These are phyloP conservation scores for Noccaea bulbosa DNA, from an alignment of 345 rosid genomes.

Conservation along the genomic window DNA sequence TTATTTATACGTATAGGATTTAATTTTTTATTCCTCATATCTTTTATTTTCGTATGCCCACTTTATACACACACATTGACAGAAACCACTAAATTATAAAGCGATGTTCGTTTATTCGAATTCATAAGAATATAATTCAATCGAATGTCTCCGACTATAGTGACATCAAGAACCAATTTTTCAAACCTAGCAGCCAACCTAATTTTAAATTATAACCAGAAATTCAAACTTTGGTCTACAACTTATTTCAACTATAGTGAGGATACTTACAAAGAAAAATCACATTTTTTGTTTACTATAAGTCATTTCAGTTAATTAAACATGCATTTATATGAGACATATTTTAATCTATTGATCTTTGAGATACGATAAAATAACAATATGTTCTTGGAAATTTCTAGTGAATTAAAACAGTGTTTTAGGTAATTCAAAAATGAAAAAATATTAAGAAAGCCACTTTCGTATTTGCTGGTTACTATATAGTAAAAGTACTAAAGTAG, in stretches of 20 bases:
- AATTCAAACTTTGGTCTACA: conserved; percentile 27
- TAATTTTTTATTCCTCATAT: not conserved
- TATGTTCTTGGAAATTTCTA: conserved; percentile 3
- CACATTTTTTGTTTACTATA: not conserved
- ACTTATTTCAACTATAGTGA: conserved; percentile 14
- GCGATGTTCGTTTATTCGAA: not conserved
- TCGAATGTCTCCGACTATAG: conserved; percentile 12
- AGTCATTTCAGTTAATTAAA: not conserved
- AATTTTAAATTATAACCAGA: not conserved
- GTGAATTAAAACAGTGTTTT: not conserved
- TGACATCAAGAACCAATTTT: conserved; percentile 14
- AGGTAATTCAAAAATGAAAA: not conserved
- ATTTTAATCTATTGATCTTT: not conserved
- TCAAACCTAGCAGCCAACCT: conserved; percentile 27
- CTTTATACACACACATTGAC: not conserved
- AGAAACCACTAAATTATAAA: not conserved
- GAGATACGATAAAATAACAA: conserved; percentile 13
- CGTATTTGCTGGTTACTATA: conserved; percentile 27
- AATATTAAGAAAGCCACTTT: conserved; percentile 28
- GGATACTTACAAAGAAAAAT: not conserved
- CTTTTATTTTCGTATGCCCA: not conserved
- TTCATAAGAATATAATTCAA: not conserved
- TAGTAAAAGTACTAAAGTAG: conserved; percentile 32
- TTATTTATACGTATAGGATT: not conserved
- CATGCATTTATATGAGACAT: not conserved